Evolutionary conservation across 345 rosid species (phyloP).

Genomic region (Schrenkiella parvula): DNA sequence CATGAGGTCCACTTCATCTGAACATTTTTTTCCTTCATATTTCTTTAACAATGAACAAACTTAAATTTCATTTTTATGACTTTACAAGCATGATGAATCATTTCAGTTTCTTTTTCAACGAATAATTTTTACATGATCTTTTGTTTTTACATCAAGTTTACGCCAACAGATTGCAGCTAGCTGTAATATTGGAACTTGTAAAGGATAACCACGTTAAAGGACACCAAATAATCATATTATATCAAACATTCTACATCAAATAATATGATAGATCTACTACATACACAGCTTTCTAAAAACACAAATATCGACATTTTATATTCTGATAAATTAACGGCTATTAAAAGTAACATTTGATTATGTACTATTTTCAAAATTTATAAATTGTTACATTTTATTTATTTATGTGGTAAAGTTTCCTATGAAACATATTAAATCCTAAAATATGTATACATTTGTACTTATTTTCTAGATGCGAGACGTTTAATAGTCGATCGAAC

Average conservation of each 20-base stretch:
- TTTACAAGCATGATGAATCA: not conserved
- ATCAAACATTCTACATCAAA: constrained; percentile 1
- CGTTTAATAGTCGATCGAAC: not conserved
- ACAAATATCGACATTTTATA: not conserved
- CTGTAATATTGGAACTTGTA: constrained; percentile 14
- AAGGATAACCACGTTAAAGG: not conserved
- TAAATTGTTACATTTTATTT: not conserved
- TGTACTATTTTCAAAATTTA: not conserved
- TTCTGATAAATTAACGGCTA: not conserved
- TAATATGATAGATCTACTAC: not conserved
- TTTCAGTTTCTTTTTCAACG: not conserved
- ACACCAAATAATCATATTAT: not conserved
- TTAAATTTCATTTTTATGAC: not conserved
- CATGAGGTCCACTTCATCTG: constrained; percentile 17
- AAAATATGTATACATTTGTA: not conserved
- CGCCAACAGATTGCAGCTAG: constrained; percentile 10
- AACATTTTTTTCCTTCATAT: not conserved
- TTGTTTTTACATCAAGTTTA: not conserved
- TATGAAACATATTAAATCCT: not conserved
- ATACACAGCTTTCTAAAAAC: constrained; percentile 1
- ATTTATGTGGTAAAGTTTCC: not conserved
- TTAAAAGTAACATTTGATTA: not conserved
- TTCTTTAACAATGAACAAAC: not conserved
- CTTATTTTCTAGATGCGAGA: not conserved
- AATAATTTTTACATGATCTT: not conserved